Percentiles rank a stretch among this genome's conserved stretches.
Conservation (phyloP, 768 basidiomycete genomes). For the Boletellus ananiceps region DNA sequence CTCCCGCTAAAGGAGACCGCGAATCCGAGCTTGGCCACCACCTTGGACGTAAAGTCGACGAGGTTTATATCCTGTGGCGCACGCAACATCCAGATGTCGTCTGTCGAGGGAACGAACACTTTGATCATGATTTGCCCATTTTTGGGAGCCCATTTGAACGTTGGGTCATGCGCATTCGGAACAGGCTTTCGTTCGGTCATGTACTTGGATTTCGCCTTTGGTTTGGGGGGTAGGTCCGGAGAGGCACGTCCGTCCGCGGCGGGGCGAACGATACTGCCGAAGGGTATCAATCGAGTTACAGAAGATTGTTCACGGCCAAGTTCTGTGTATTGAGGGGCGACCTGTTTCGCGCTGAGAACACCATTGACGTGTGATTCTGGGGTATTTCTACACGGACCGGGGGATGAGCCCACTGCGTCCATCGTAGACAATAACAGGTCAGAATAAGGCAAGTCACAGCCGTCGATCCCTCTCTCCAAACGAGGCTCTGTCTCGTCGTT, state of each 20-base stretch:
- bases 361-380: not conserved
- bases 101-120: slow-evolving; percentile 36
- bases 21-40: slow-evolving; percentile 36
- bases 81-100: slow-evolving; percentile 38
- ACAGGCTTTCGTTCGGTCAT: not conserved
- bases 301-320: slow-evolving; percentile 11
- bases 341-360: not conserved
- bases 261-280: slow-evolving; percentile 12
- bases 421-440: slow-evolving; percentile 11
- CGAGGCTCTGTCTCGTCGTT: slow-evolving; percentile 6
- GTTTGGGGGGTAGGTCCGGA: slow-evolving; percentile 17
- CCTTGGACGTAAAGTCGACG: slow-evolving; percentile 28
- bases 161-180: not conserved
- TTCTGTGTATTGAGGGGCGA: not conserved
- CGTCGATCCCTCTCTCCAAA: slow-evolving; percentile 1
- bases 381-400: not conserved
- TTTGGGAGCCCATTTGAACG: slow-evolving; percentile 29
- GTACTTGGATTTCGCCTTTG: slow-evolving; percentile 4
- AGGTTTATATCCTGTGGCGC: slow-evolving; percentile 31
- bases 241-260: slow-evolving; percentile 14
- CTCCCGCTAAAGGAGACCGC: slow-evolving; percentile 32
- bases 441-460: slow-evolving; percentile 4
- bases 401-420: slow-evolving; percentile 3
- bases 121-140: slow-evolving; percentile 36
- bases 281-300: slow-evolving; percentile 13